Base-by-base conservation (phyloP, 176 grass and related monocot genomes). In the Eleusine indica region DNA sequence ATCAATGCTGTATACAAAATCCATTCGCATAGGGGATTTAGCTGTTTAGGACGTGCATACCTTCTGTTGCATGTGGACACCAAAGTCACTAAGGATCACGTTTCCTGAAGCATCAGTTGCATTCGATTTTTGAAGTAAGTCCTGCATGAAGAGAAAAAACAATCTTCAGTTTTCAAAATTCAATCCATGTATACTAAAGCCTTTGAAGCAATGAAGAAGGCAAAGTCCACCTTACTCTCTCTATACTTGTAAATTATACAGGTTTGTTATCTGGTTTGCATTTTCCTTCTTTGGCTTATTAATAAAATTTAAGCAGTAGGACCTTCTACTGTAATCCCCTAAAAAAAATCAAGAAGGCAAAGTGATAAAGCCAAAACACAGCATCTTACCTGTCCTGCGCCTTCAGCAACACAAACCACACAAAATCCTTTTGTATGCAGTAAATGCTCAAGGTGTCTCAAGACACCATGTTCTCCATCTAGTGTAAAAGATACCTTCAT, bases 71-170 rank as follows among this genome's bases (percentile, higher is more conserved):
- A 98, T 91, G 80, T 93, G 91, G 76, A 98, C 96, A 80, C 96
- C 96, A 88, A 93, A 91, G 85, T 98, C 96, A 80, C 90, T 91
- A 49, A 98, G 91, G 78, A 95, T 86, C 14, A 71, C 83, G 81
- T 98, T 98, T 86, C 96, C 92, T 77, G 96, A 98, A 70, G 91
- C 89, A 93, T 98, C 96, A 58, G 89, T 93, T 70, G 91, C 89
- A 87, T 90, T 93, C 67, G 91, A 98, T 80, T 91, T 95, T 76
- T 93, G 88, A 73, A 98, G 70, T 72, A 94, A 93, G 83, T 98
- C 96, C 92, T 95, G 88, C 74, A 0, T 3, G 32, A 90, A 85
- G 48, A 78, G 38, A 76, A 30, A 42, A 87, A 30, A 41, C 85
- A 54, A 87, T 52, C 22, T 30, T 48, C 46, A 52, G 41, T 6